Base-by-base conservation (phyloP, 1,284 basidiomycete genomes). In the Macrocystidia cucumis region DNA sequence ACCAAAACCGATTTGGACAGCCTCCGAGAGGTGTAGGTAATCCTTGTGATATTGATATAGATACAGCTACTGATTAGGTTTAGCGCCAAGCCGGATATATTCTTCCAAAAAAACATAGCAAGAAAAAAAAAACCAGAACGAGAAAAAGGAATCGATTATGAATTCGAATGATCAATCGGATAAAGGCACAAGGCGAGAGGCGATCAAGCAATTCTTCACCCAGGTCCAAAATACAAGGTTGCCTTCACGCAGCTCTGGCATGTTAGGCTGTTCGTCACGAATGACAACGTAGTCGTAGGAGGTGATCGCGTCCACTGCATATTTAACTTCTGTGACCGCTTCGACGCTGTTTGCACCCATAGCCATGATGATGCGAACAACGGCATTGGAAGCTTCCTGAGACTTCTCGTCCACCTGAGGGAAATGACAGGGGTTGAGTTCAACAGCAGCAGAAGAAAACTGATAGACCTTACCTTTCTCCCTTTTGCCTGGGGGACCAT, bases 131-230 rank as follows among this genome's bases (percentile, higher is more conserved):
- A n/a, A n/a, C n/a, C n/a, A n/a, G n/a, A n/a, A n/a, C n/a, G n/a
- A n/a, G n/a, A n/a, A n/a, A n/a, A n/a, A n/a, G n/a, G n/a, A n/a
- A n/a, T n/a, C n/a, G n/a, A n/a, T n/a, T n/a, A n/a, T n/a, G n/a
- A n/a, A n/a, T n/a, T n/a, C n/a, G n/a, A n/a, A n/a, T n/a, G n/a
- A n/a, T n/a, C 55, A 57, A 8, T 46, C 44, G 1, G 55, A 56
- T 7, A 55, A 39, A 27, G 63, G 60, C 5, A 77, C 48, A 24
- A 67, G 48, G 30, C 72, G 56, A 2, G 77, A 74, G 5, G 72
- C 63, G 44, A 87, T 72, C 25, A 92, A 60, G 48, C 84, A 87
- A 34, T 88, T 75, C 55, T 91, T 92, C 30, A 92, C 71, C 88
- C 88, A 91, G 14, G 55, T 52, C 51, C 84, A 73, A 39, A 70